These are phyloP conservation scores for Carpinus viminea DNA, from an alignment of 306 rosid species.

Conservation along the genomic window DNA sequence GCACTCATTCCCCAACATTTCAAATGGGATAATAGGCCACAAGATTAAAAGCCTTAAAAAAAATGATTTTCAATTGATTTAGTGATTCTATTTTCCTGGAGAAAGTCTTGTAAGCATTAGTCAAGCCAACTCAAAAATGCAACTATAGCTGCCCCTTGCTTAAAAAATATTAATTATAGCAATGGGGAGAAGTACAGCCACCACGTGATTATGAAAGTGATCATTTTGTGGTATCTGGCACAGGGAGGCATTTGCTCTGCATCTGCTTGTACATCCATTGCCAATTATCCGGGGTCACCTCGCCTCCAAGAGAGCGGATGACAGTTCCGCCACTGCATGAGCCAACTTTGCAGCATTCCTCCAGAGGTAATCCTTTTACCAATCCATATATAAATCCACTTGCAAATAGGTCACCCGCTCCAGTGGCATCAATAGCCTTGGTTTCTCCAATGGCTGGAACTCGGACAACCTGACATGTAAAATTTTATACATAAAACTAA, in stretches of 20 bases:
- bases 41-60: neutral
- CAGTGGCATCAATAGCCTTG: conserved; percentile 82
- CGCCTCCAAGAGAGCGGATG: conserved; percentile 85
- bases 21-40: neutral
- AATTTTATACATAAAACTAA: neutral
- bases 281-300: conserved; percentile 76
- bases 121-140: conserved; percentile 7
- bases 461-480: conserved; percentile 51
- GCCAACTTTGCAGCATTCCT: conserved; percentile 90
- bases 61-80: neutral
- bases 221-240: conserved; percentile 43
- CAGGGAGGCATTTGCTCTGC: conserved; percentile 67
- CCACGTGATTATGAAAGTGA: neutral
- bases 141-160: conserved; percentile 21
- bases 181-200: neutral
- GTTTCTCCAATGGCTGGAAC: conserved; percentile 80
- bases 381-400: conserved; percentile 92
- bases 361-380: conserved; percentile 73
- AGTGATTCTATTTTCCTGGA: conserved; percentile 9
- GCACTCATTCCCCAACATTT: neutral
- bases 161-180: conserved; percentile 8
- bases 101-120: neutral
- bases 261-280: conserved; percentile 94
- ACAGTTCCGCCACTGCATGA: conserved; percentile 95
- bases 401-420: conserved; percentile 98